Evolutionary conservation across 163 green algal genomes (phyloP).

Genomic region (Volvox carteri): DNA sequence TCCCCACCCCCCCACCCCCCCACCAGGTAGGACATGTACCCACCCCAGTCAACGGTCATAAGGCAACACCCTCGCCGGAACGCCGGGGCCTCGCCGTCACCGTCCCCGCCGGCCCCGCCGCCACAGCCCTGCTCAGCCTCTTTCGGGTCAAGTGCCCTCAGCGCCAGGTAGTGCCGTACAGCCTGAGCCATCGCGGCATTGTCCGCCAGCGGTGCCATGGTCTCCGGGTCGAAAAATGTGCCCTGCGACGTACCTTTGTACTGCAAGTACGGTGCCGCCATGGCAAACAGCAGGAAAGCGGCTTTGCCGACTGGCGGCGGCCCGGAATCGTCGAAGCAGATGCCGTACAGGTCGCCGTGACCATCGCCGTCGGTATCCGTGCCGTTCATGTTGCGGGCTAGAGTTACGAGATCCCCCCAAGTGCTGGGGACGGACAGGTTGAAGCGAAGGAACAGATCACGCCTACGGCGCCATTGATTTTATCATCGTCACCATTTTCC

Average conservation of each 20-base stretch:
- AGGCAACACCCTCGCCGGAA: slow-evolving; percentile 54
- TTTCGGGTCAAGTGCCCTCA: background rate
- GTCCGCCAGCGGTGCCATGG: slow-evolving; percentile 29
- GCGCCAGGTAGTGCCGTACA: background rate
- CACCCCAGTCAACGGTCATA: slow-evolving; percentile 60
- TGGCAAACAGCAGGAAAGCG: slow-evolving; percentile 25
- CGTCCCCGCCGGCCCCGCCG: background rate
- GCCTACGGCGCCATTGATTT: too few species aligned
- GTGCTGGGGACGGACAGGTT: slow-evolving; percentile 49
- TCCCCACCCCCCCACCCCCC: too few species aligned
- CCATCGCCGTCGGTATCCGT: slow-evolving; percentile 62
- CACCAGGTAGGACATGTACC: too few species aligned
- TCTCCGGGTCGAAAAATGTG: slow-evolving; percentile 36
- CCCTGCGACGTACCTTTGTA: slow-evolving; percentile 56
- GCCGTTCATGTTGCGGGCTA: slow-evolving; percentile 56
- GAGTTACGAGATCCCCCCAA: slow-evolving; percentile 54
- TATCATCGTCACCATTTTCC: too few species aligned
- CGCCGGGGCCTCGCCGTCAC: background rate
- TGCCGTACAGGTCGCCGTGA: slow-evolving; percentile 41
- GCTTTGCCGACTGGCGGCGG: slow-evolving; percentile 27
- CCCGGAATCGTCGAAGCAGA: slow-evolving; percentile 48
- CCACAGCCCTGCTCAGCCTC: background rate
- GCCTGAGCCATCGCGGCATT: slow-evolving; percentile 10
- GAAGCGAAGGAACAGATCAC: slow-evolving; percentile 52
- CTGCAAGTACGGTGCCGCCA: slow-evolving; percentile 54